phyloP scores from a whole-genome alignment of 257 asterid genomes.

The Gardenia jasminoides region DNA sequence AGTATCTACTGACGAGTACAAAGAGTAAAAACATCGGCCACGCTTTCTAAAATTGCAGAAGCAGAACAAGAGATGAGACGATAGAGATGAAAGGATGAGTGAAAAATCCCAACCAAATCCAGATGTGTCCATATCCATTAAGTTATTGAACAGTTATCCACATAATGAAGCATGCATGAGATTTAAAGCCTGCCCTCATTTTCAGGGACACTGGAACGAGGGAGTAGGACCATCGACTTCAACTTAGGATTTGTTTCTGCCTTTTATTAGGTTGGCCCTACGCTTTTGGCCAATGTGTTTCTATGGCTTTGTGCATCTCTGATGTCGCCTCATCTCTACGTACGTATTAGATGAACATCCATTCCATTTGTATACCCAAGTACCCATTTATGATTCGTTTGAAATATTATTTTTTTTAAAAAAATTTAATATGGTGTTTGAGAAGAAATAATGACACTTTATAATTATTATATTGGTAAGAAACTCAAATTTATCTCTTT shows the following conservation, averaged over 20 bases:
- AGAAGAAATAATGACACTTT: too few species aligned
- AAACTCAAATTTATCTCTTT: too few species aligned
- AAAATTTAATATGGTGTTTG: too few species aligned
- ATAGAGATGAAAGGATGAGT: not conserved
- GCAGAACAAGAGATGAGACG: not conserved
- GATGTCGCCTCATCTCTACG: too few species aligned
- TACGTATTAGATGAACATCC: too few species aligned
- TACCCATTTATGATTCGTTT: too few species aligned
- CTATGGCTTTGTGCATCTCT: not conserved
- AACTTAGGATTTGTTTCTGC: slow-evolving; percentile 10
- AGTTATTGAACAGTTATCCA: slow-evolving; percentile 21
- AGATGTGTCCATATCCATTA: slow-evolving; percentile 18
- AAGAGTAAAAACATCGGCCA: too few species aligned
- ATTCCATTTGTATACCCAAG: too few species aligned
- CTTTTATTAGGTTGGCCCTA: slow-evolving; percentile 14
- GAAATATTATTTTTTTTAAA: too few species aligned
- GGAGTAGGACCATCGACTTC: slow-evolving; percentile 29
- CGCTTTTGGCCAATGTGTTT: not conserved
- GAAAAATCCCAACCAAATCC: not conserved
- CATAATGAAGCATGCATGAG: slow-evolving; percentile 37
- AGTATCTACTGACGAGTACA: too few species aligned
- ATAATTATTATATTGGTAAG: too few species aligned
- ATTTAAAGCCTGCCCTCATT: slow-evolving; percentile 27
- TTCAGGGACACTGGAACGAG: slow-evolving; percentile 24
- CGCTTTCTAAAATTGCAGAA: not conserved